Percentiles rank a stretch among this genome's conserved stretches.
phyloP scores from a whole-genome alignment of 768 basidiomycete genomes.

The Panellus pusillus region DNA sequence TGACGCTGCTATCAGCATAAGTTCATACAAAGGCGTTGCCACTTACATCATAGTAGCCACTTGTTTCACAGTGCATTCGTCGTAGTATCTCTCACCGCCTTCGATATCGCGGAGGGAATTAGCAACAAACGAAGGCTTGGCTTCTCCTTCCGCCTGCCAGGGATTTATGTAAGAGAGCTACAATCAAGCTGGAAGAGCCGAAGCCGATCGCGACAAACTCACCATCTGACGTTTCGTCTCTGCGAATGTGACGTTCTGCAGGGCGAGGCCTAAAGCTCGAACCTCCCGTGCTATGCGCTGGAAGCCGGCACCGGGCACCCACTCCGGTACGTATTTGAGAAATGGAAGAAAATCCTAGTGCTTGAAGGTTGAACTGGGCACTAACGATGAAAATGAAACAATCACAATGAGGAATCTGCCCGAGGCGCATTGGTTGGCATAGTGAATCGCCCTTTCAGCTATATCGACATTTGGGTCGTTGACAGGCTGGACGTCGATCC shows the following conservation, averaged over 20 bases:
- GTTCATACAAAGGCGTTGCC: neutral
- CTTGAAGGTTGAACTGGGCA: too few species aligned
- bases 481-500: slow-evolving; percentile 23
- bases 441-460: slow-evolving; percentile 24
- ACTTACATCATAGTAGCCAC: neutral
- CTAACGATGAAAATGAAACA: too few species aligned
- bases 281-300: slow-evolving; percentile 37
- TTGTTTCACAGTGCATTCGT: neutral
- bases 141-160: slow-evolving; percentile 9
- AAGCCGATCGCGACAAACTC: neutral
- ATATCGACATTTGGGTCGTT: slow-evolving; percentile 29
- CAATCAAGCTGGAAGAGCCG: neutral
- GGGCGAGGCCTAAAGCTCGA: slow-evolving; percentile 30
- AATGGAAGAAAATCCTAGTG: slow-evolving; percentile 2
- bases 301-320: slow-evolving; percentile 49
- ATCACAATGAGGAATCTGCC: slow-evolving; percentile 32
- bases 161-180: slow-evolving; percentile 7
- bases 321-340: slow-evolving; percentile 32
- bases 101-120: neutral
- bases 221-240: slow-evolving; percentile 37
- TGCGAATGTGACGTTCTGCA: slow-evolving; percentile 40
- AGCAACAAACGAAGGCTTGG: slow-evolving; percentile 3
- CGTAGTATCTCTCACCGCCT: slow-evolving; percentile 14
- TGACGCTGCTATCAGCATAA: too few species aligned
- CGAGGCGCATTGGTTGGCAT: slow-evolving; percentile 17